Conservation (phyloP, 176 grass and related monocot species). For the Cenchrus purpureus region DNA sequence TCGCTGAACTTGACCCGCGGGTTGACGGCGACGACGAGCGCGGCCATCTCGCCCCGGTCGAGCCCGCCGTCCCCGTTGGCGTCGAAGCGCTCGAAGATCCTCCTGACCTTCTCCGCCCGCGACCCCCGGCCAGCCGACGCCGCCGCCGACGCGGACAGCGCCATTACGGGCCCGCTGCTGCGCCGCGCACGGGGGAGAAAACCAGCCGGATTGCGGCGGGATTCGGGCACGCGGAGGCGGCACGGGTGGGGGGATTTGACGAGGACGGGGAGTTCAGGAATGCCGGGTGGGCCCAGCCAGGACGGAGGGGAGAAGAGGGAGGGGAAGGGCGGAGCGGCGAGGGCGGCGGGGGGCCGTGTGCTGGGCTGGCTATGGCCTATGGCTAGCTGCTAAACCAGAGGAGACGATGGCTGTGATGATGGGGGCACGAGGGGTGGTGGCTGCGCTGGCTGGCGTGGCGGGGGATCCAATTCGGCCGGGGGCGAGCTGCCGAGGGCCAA, state of each 20-base stretch:
- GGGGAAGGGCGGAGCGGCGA: conserved; percentile 23
- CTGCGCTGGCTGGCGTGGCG: not conserved
- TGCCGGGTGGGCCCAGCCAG: conserved; percentile 44
- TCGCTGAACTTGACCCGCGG: conserved; percentile 85
- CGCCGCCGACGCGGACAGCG: conserved; percentile 62
- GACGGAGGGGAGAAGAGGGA: not conserved
- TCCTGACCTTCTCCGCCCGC: conserved; percentile 72
- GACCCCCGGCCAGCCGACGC: conserved; percentile 57
- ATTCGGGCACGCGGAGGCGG: conserved; percentile 45
- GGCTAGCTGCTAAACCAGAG: conserved; percentile 9
- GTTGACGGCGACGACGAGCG: conserved; percentile 86
- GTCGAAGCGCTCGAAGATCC: conserved; percentile 96
- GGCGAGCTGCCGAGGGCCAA: not conserved
- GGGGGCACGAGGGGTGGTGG: conserved; percentile 31
- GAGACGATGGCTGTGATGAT: conserved; percentile 30
- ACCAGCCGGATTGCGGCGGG: conserved; percentile 36
- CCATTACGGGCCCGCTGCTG: conserved; percentile 27
- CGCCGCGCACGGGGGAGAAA: conserved; percentile 23
- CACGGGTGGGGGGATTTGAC: conserved; percentile 52
- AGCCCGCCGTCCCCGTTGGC: conserved; percentile 80
- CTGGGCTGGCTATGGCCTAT: conserved; percentile 8
- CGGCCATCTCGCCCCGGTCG: conserved; percentile 85
- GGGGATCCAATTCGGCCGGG: conserved; percentile 1
- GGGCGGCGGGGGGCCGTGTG: conserved; percentile 15
- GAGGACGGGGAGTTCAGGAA: conserved; percentile 6